phyloP scores from a whole-genome alignment of 257 asterid species.

The Scutellaria baicalensis region DNA sequence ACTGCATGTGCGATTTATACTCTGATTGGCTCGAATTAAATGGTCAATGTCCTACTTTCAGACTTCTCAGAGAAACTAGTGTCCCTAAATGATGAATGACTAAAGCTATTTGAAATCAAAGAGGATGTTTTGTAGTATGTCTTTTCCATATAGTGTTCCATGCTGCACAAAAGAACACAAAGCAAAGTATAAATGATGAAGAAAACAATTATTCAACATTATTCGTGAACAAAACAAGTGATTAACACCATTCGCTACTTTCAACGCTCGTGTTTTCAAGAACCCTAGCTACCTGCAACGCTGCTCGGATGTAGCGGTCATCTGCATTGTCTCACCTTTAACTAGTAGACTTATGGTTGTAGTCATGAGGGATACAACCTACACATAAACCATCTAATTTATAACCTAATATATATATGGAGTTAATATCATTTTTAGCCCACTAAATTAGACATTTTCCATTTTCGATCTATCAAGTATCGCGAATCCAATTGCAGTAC shows the following conservation, averaged over 20 bases:
- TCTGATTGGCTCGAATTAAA: too few relatives aligned
- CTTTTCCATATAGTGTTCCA: conserved; percentile 93
- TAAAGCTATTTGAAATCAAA: conserved; percentile 81
- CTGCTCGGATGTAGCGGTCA: conserved; percentile 65
- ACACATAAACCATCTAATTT: neutral
- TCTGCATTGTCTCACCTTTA: conserved; percentile 93
- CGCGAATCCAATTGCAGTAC: too few relatives aligned
- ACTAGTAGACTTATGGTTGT: conserved; percentile 79
- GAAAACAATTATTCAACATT: neutral
- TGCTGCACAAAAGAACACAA: conserved; percentile 39
- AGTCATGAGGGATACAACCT: conserved; percentile 87
- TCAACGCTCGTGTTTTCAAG: too few relatives aligned
- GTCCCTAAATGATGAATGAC: too few relatives aligned
- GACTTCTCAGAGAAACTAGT: too few relatives aligned
- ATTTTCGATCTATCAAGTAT: too few relatives aligned
- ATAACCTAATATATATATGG: neutral
- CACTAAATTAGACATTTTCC: too few relatives aligned
- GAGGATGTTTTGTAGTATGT: conserved; percentile 87
- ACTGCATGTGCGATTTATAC: too few relatives aligned
- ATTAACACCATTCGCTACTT: too few relatives aligned
- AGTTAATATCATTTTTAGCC: too few relatives aligned
- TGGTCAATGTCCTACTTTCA: too few relatives aligned
- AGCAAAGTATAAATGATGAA: neutral
- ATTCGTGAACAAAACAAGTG: neutral
- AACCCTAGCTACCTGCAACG: conserved; percentile 92